Evolutionary conservation across 2,329 filamentous ascomycete genomes (phyloP).

Genomic region (Epicoccum nigrum): DNA sequence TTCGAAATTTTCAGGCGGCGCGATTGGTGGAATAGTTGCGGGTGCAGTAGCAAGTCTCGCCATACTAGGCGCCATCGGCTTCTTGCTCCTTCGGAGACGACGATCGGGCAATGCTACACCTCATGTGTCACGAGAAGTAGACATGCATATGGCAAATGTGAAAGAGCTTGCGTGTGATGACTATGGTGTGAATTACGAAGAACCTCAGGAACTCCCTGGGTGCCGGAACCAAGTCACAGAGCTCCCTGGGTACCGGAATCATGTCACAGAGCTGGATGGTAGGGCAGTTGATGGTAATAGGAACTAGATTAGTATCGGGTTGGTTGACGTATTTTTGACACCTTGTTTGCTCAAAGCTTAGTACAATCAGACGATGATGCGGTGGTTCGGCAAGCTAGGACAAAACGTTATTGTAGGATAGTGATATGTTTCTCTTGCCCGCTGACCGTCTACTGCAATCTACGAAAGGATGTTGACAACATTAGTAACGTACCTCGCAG

Average conservation of each 20-base stretch:
- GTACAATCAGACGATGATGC: too few relatives aligned
- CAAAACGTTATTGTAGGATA: too few relatives aligned
- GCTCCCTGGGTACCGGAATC: slow-evolving; percentile 10
- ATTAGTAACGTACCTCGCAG: too few relatives aligned
- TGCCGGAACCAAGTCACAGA: slow-evolving; percentile 7
- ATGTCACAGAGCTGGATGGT: slow-evolving; percentile 14
- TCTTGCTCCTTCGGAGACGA: slow-evolving; percentile 21
- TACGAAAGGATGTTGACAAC: too few relatives aligned
- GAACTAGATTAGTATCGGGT: background rate
- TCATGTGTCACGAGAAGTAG: slow-evolving; percentile 3
- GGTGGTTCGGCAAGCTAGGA: too few relatives aligned
- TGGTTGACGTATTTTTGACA: background rate
- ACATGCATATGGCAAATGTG: slow-evolving; percentile 9
- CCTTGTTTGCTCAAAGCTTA: too few relatives aligned
- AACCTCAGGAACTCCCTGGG: slow-evolving; percentile 17
- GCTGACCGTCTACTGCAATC: too few relatives aligned
- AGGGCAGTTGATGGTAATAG: slow-evolving; percentile 7
- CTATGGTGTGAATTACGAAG: slow-evolving; percentile 6
- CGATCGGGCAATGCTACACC: slow-evolving; percentile 6
- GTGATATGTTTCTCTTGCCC: too few relatives aligned
- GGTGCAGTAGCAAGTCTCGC: slow-evolving; percentile 23
- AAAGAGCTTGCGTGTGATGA: slow-evolving; percentile 7
- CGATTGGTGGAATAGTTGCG: slow-evolving; percentile 25
- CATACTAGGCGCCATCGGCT: slow-evolving; percentile 17
- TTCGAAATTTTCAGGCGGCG: slow-evolving; percentile 19